These are phyloP conservation scores for Rutidosis leptorrhynchoides DNA, from an alignment of 129 eudicot species.

Conservation along the genomic window DNA sequence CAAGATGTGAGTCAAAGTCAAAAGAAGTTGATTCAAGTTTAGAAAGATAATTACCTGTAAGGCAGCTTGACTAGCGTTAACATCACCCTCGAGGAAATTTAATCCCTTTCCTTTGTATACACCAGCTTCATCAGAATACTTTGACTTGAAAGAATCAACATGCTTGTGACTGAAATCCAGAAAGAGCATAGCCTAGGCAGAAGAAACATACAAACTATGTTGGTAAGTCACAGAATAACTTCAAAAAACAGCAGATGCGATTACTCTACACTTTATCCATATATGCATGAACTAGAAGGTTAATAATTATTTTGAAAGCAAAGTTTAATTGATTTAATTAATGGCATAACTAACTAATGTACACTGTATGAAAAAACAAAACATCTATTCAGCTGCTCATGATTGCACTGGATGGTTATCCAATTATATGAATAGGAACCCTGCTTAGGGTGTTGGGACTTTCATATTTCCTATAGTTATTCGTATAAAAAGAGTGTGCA, in stretches of 20 bases:
- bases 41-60: slow-evolving; percentile 37
- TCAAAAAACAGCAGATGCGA: background rate
- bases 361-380: too few species aligned
- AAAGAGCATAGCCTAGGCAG: slow-evolving; percentile 57
- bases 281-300: background rate
- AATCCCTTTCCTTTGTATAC: slow-evolving; percentile 62
- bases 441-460: background rate
- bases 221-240: background rate
- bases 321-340: background rate
- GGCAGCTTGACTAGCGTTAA: slow-evolving; percentile 53
- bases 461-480: background rate
- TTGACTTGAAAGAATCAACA: slow-evolving; percentile 46
- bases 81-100: slow-evolving; percentile 62
- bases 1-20: slow-evolving; percentile 1
- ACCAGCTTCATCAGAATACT: slow-evolving; percentile 51
- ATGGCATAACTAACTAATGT: background rate
- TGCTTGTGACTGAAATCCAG: slow-evolving; percentile 54
- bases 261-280: background rate
- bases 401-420: background rate
- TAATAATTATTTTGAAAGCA: background rate
- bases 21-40: slow-evolving; percentile 5
- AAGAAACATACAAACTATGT: slow-evolving; percentile 6
- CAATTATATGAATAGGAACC: background rate
- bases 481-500: background rate
- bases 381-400: too few species aligned